These are phyloP conservation scores for Holtermanniella nyarrowii DNA, from an alignment of 768 basidiomycete genomes.

Conservation along the genomic window DNA sequence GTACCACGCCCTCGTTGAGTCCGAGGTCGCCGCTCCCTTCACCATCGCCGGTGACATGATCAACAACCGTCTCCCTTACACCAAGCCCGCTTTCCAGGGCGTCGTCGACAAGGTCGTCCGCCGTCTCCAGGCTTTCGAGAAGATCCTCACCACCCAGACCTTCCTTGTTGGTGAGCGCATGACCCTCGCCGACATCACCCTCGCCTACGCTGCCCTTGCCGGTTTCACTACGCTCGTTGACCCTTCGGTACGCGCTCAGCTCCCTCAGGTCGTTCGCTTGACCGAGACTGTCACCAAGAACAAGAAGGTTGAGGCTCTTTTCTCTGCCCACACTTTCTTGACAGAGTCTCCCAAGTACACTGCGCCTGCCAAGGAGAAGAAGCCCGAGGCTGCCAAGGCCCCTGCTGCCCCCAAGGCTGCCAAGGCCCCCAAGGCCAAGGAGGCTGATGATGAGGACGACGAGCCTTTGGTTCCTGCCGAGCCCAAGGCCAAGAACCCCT, in stretches of 20 bases:
- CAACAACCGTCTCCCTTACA: constrained; percentile 51
- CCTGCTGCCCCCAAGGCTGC: constrained; percentile 27
- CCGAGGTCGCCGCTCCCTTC: constrained; percentile 44
- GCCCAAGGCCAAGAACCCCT: constrained; percentile 89
- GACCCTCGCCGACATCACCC: constrained; percentile 75
- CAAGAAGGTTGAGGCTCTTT: constrained; percentile 59
- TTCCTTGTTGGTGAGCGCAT: constrained; percentile 91
- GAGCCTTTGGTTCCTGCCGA: constrained; percentile 61
- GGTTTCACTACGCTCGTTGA: constrained; percentile 54
- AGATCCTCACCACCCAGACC: constrained; percentile 64
- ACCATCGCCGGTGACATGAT: constrained; percentile 47
- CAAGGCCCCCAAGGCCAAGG: constrained; percentile 40
- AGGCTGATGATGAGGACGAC: constrained; percentile 57
- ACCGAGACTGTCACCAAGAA: constrained; percentile 82
- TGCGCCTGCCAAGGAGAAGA: constrained; percentile 61
- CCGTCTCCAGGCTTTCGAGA: constrained; percentile 59
- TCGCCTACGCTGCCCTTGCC: constrained; percentile 54
- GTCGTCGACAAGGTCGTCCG: constrained; percentile 42
- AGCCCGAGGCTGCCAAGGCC: constrained; percentile 13
- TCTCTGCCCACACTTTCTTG: constrained; percentile 50
- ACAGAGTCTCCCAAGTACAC: constrained; percentile 56
- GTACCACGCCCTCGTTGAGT: constrained; percentile 68
- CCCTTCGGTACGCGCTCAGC: constrained; percentile 53
- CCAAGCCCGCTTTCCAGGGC: constrained; percentile 51
- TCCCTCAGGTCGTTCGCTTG: constrained; percentile 71